Evolutionary conservation across 2,329 filamentous ascomycete species (phyloP).

Genomic region (Aspergillus glaucus): DNA sequence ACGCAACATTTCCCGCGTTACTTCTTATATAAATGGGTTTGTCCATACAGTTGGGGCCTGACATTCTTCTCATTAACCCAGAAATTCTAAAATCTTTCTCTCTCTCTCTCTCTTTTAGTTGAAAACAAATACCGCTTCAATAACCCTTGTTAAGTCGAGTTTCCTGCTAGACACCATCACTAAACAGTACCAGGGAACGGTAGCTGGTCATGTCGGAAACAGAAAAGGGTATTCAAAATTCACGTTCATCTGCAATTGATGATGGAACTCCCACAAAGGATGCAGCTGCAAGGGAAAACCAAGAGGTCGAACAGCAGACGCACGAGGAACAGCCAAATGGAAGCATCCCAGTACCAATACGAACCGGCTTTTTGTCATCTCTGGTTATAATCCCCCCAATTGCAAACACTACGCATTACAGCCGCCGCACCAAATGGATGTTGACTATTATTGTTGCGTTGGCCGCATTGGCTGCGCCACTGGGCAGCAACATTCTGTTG

Average conservation of each 20-base stretch:
- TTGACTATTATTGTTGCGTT: constrained; percentile 66
- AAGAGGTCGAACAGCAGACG: background rate
- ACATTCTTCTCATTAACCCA: background rate
- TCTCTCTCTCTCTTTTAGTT: too few relatives aligned
- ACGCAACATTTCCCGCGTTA: background rate
- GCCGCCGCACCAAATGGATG: constrained; percentile 58
- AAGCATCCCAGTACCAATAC: background rate
- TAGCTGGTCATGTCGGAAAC: too few relatives aligned
- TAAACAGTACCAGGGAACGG: too few relatives aligned
- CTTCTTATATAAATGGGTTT: background rate
- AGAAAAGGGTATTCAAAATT: background rate
- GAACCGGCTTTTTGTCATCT: background rate
- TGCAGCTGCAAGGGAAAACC: background rate
- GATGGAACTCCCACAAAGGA: background rate
- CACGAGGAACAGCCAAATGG: background rate
- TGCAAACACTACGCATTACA: background rate
- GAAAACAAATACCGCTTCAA: too few relatives aligned
- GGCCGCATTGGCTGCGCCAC: constrained; percentile 64
- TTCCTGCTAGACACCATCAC: too few relatives aligned
- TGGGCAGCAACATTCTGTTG: constrained; percentile 71
- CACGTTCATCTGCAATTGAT: background rate
- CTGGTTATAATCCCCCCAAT: background rate
- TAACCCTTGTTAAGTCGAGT: too few relatives aligned
- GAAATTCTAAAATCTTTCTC: background rate
- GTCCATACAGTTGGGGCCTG: background rate